Conservation (phyloP, 495 filamentous ascomycete genomes). For the Annulohypoxylon nitens region DNA sequence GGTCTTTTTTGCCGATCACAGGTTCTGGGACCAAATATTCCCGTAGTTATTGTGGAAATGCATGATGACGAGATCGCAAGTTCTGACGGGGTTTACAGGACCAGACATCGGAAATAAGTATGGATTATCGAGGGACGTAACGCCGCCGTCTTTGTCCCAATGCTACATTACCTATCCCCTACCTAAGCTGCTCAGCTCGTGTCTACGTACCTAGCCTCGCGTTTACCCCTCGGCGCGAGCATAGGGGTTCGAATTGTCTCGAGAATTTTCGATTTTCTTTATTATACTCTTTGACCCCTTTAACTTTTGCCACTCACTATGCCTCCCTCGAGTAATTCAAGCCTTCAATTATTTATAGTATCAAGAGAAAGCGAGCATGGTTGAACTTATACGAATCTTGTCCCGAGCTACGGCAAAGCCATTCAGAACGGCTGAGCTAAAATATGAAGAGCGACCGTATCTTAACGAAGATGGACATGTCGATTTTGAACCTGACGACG, state of each 20-base stretch:
- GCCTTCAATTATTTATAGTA: background rate
- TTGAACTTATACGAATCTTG: conserved; percentile 49
- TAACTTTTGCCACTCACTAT: conserved; percentile 2
- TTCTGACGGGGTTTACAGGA: background rate
- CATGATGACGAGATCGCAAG: conserved; percentile 15
- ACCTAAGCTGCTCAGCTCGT: background rate
- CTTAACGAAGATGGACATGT: conserved; percentile 61
- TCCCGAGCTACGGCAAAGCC: conserved; percentile 56
- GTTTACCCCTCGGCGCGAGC: conserved; percentile 32
- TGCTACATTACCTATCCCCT: conserved; percentile 17
- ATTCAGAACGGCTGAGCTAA: conserved; percentile 50
- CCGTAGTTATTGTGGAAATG: background rate
- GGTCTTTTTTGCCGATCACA: conserved; percentile 12
- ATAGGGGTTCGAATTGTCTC: background rate
- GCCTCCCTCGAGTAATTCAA: background rate
- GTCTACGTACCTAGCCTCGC: conserved; percentile 16
- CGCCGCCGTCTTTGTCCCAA: conserved; percentile 22
- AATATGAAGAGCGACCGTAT: conserved; percentile 44
- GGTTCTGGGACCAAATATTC: background rate
- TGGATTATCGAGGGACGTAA: conserved; percentile 27
- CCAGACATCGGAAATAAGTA: conserved; percentile 19
- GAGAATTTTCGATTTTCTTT: conserved; percentile 18
- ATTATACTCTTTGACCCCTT: conserved; percentile 23
- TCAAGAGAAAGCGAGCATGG: conserved; percentile 28
- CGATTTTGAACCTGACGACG: conserved; percentile 61